These are phyloP conservation scores for Oryza longistaminata DNA, from an alignment of 176 grass and related monocot genomes.

Conservation along the genomic window DNA sequence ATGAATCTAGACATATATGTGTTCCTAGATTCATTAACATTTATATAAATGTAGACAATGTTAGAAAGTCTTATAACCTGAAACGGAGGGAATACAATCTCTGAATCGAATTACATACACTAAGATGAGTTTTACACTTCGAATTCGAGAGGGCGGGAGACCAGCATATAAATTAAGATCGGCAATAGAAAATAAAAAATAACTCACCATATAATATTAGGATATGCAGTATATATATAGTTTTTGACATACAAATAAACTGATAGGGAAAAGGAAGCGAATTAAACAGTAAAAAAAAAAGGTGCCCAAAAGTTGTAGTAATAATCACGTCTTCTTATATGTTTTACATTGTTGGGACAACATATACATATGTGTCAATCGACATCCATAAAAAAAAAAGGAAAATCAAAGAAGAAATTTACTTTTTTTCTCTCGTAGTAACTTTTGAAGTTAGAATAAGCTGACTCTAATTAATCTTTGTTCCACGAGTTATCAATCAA, in stretches of 20 bases:
- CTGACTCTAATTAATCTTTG: not conserved
- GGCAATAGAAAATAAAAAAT: not conserved
- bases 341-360: not conserved
- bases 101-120: too few relatives aligned
- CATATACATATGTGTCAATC: not conserved
- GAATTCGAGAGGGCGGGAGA: not conserved
- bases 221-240: not conserved
- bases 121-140: not conserved
- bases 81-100: not conserved
- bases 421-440: not conserved
- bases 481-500: not conserved
- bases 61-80: too few relatives aligned
- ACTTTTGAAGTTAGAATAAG: conserved; percentile 26
- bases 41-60: too few relatives aligned
- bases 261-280: not conserved
- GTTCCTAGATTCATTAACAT: too few relatives aligned
- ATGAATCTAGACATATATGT: too few relatives aligned
- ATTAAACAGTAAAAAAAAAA: not conserved
- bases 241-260: not conserved
- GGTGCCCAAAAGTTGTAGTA: not conserved
- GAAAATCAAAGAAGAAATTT: not conserved
- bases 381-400: not conserved
- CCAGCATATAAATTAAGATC: not conserved
- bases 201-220: not conserved
- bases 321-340: not conserved